Conservation (phyloP, 2,329 filamentous ascomycete species). For the Amauroascus verrucosus region DNA sequence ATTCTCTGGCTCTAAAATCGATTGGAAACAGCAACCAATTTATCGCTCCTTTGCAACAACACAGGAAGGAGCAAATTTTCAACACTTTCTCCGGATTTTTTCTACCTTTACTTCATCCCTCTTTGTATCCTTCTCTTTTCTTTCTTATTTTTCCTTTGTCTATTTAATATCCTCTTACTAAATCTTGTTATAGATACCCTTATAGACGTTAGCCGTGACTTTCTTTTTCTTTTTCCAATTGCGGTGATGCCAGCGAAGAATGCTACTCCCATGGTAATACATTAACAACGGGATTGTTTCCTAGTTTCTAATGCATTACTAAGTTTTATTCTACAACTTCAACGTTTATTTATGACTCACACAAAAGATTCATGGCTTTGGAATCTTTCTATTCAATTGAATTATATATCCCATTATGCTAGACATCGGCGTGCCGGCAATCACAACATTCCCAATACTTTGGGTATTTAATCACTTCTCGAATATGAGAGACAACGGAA, state of each 20-base stretch:
- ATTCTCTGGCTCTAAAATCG: slow-evolving; percentile 62
- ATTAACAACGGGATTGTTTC: background rate
- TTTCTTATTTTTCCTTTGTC: background rate
- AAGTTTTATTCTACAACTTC: too few relatives aligned
- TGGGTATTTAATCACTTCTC: background rate
- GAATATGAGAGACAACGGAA: background rate
- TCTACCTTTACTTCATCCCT: too few relatives aligned
- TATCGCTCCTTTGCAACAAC: too few relatives aligned
- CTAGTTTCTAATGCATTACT: background rate
- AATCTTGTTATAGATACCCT: background rate
- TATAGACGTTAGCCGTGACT: background rate
- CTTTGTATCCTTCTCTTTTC: background rate
- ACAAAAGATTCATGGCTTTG: background rate
- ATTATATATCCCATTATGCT: background rate
- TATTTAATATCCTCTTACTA: background rate
- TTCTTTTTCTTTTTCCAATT: background rate
- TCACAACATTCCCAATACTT: background rate
- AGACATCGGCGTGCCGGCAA: too few relatives aligned
- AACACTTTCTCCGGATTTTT: too few relatives aligned
- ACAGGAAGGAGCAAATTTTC: too few relatives aligned
- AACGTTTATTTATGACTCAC: too few relatives aligned
- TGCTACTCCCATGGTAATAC: background rate
- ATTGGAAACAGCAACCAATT: background rate
- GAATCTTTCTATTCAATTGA: background rate
- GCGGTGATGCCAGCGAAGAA: background rate